Evolutionary conservation across 2,329 filamentous ascomycete species (phyloP), one percentile per base, ranked within the genome.

Genomic region (Ophiostoma quercus): DNA sequence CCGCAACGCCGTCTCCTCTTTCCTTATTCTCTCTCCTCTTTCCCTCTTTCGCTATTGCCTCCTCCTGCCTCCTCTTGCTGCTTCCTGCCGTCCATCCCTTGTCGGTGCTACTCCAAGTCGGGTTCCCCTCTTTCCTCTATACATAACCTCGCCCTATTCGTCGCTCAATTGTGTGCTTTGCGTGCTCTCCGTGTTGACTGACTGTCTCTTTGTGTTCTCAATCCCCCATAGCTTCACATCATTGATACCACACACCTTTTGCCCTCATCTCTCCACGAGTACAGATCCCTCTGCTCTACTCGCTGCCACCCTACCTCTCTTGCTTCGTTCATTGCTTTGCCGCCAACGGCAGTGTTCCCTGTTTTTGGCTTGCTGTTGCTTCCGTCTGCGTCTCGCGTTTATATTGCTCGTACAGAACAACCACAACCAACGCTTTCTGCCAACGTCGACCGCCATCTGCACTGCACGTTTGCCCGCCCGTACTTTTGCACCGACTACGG

Each of bases 61-160:
- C 22, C 19, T 60, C n/a, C 22, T 60, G 12, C n/a, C 51, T 57
- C n/a, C 57, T 62, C 25, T 34, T 34, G 34, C 34, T 34, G 34
- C 57, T 62, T 9, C 25, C 57, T 19, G 22, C 57, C 57, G 25
- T n/a, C 25, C 57, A 62, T 62, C 57, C 57, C 57, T 62, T 34
- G 25, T 25, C 57, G 7, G 57, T 62, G 57, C 57, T 29, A 62
- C 57, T 32, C 57, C 57, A 37, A 34, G 32, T 65, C 62, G 8
- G 32, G 34, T 65, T 65, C 62, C 62, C 62, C 62, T 65, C 62
- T 65, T 65, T 65, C 19, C n/a, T 14, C 3, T 22, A 7, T 65
- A 62, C 57, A 32, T 9, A 65, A n/a, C 32, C 34, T 65, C 62
- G 62, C 32, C 19, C 62, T 41, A 65, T 65, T 65, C 62, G 62